These are phyloP conservation scores for Graphilbum fragrans DNA, from an alignment of 2,329 filamentous ascomycete genomes.

Conservation along the genomic window DNA sequence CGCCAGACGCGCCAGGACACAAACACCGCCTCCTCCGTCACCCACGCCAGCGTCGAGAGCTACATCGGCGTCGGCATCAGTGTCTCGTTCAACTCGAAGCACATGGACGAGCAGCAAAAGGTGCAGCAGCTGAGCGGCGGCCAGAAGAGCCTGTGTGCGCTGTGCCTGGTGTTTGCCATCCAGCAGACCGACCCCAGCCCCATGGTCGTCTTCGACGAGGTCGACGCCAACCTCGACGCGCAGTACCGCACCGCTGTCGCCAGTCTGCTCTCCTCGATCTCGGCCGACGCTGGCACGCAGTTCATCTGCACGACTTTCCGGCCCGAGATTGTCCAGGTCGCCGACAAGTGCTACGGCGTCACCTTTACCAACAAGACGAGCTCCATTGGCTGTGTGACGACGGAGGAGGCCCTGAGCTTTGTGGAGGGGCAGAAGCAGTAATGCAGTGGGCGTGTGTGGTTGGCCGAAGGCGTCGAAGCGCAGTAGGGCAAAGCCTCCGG, in stretches of 20 bases:
- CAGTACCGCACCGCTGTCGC: conserved; percentile 97
- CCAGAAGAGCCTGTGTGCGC: conserved; percentile 94
- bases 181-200: conserved; percentile 94
- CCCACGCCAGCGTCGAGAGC: conserved; percentile 68
- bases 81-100: conserved; percentile 96
- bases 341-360: conserved; percentile 96
- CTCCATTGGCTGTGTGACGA: conserved; percentile 79
- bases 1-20: conserved; percentile 18
- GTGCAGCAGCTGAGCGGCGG: conserved; percentile 96
- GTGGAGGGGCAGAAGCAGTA: conserved; percentile 65
- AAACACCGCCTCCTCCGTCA: neutral
- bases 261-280: conserved; percentile 71
- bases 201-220: conserved; percentile 98
- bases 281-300: conserved; percentile 53
- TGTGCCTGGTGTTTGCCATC: conserved; percentile 98
- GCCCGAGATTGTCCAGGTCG: conserved; percentile 88
- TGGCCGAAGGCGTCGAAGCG: too few relatives aligned
- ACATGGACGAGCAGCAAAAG: conserved; percentile 87
- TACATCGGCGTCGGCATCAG: conserved; percentile 94
- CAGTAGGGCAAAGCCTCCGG: neutral
- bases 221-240: conserved; percentile 94
- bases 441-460: neutral
- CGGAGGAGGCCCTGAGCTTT: conserved; percentile 82
- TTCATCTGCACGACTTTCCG: conserved; percentile 99
- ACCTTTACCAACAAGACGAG: conserved; percentile 90